phyloP scores from a whole-genome alignment of 1,284 basidiomycete species.

The Rhodotorula sp. region DNA sequence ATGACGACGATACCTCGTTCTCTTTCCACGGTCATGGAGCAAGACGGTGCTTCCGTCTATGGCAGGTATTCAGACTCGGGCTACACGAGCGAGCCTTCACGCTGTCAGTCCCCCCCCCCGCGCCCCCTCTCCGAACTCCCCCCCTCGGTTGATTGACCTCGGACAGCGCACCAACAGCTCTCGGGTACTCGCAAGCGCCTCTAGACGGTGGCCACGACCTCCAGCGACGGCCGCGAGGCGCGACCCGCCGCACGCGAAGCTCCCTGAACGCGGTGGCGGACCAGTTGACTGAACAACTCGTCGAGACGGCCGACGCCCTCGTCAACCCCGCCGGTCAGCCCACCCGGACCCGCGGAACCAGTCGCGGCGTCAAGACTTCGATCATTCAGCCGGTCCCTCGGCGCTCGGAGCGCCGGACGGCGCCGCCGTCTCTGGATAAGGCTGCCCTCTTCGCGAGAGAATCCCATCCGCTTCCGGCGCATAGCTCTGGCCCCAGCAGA shows the following conservation, averaged over 20 bases:
- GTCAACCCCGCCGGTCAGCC: not conserved
- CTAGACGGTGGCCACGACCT: not conserved
- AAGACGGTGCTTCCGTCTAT: not conserved
- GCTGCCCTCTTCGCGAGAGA: no score
- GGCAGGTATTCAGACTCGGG: slow-evolving; percentile 7
- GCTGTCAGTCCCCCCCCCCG: not conserved
- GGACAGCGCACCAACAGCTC: not conserved
- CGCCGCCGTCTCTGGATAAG: no score
- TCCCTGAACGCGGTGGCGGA: not conserved
- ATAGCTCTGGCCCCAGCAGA: not conserved
- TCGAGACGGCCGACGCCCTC: slow-evolving; percentile 1
- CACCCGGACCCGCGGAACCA: not conserved
- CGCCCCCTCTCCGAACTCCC: not conserved
- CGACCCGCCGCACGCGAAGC: not conserved
- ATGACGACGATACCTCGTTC: not conserved
- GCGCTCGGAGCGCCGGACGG: no score
- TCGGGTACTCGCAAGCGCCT: not conserved
- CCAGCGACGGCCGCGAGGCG: not conserved
- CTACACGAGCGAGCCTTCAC: not conserved
- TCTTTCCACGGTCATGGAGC: not conserved
- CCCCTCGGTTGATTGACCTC: slow-evolving; percentile 1
- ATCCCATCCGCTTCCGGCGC: no score
- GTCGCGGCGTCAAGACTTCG: not conserved
- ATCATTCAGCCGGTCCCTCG: not conserved
- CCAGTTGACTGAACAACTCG: not conserved